These are phyloP conservation scores for Plectosphaerella cucumerina DNA, from an alignment of 2,329 filamentous ascomycete species.

Conservation along the genomic window DNA sequence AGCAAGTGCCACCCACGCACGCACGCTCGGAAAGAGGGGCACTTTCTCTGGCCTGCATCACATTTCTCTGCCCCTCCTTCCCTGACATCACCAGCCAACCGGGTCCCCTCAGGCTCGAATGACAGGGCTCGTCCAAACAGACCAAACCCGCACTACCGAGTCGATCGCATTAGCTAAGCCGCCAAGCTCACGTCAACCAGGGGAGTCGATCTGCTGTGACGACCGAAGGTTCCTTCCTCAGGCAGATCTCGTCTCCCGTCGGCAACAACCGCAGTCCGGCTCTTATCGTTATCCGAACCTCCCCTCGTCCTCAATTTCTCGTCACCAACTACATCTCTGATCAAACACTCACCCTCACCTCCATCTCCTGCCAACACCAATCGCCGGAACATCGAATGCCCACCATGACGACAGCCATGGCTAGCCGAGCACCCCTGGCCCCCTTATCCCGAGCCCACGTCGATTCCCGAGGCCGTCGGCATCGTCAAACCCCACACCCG, in stretches of 20 bases:
- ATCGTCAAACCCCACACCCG: background rate
- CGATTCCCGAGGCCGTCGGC: background rate
- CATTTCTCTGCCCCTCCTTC: constrained; percentile 1
- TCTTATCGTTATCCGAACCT: background rate
- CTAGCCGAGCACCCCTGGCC: background rate
- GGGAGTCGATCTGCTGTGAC: background rate
- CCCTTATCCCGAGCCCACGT: background rate
- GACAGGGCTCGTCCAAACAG: too few relatives aligned
- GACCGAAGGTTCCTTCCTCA: too few relatives aligned
- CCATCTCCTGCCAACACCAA: background rate
- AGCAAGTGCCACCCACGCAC: background rate
- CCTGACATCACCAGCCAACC: constrained; percentile 1
- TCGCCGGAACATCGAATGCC: background rate
- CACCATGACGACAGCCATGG: background rate
- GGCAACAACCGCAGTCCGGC: background rate
- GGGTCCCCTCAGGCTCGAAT: too few relatives aligned
- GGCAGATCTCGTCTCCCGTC: background rate
- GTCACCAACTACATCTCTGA: background rate
- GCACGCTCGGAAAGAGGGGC: constrained; percentile 2
- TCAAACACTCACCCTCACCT: too few relatives aligned
- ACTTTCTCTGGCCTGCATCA: background rate
- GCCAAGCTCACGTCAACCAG: background rate
- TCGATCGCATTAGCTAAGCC: background rate
- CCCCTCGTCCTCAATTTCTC: background rate
- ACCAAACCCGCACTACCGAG: too few relatives aligned